phyloP scores from a whole-genome alignment of 768 basidiomycete species.

The Cystofilobasidium ferigula region DNA sequence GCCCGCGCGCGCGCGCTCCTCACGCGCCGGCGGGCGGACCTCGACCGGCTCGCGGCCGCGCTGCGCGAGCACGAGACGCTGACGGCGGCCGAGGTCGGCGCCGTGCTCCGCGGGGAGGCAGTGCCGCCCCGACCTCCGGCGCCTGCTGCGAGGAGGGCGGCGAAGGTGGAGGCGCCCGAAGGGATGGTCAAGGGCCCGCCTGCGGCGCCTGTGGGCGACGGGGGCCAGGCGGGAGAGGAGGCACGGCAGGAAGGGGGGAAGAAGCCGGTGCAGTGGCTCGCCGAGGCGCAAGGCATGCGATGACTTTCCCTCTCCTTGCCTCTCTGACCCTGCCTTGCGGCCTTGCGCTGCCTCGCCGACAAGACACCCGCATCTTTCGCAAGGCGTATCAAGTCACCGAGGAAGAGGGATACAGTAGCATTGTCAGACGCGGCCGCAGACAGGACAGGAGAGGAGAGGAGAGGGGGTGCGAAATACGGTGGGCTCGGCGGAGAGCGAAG shows the following conservation, averaged over 20 bases:
- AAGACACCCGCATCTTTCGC: too few species aligned
- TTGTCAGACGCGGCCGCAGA: too few species aligned
- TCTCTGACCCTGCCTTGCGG: too few species aligned
- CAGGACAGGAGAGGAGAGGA: too few species aligned
- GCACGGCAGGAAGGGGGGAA: not conserved
- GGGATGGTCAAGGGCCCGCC: not conserved
- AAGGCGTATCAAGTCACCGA: too few species aligned
- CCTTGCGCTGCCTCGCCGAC: too few species aligned
- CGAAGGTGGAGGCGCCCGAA: not conserved
- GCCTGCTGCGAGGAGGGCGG: not conserved
- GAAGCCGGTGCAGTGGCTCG: not conserved
- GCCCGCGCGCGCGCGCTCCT: slow-evolving; percentile 10
- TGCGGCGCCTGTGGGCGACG: not conserved
- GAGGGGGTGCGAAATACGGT: too few species aligned
- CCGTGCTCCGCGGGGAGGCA: not conserved
- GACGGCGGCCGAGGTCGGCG: slow-evolving; percentile 12
- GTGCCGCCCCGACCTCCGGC: not conserved
- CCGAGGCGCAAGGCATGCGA: too few species aligned
- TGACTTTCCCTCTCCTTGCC: too few species aligned
- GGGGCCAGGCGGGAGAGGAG: too few species aligned
- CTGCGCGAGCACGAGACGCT: slow-evolving; percentile 21
- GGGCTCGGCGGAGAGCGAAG: too few species aligned
- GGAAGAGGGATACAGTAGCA: too few species aligned
- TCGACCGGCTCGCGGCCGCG: slow-evolving; percentile 21
- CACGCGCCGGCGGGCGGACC: not conserved